Evolutionary conservation across 192 early-diverging fungal species (phyloP), one percentile per base, ranked within the genome.

Genomic region (Rhizophagus sp.): DNA sequence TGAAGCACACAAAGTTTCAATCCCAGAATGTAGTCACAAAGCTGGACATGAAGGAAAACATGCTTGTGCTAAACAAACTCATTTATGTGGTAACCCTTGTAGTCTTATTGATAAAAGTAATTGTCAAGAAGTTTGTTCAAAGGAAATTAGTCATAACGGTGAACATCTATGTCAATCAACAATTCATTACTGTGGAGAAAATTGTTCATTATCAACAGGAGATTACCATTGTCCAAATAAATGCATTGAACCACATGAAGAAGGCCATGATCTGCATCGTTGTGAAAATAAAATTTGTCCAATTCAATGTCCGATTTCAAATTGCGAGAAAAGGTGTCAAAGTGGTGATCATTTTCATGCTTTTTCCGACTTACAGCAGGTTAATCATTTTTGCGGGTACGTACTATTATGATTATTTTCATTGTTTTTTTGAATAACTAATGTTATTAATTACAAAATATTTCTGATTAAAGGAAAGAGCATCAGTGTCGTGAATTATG

Each of bases 401-500:
- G 62, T 77, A 63, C 0, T 62, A 27, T 33, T 74, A 19, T 64
- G 41, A 44, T 30, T 15, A 11, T 3, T 52, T 25, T 44, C 1
- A 10, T 65, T 5, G 19, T 13, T 61, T 33, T 25, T 34, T 19
- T 2, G 2, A 11, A 33, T 15, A 12, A 9, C n/a, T n/a, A n/a
- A 34, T 33, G 11, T 34, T 33, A 27, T 25, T 57, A 33, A 50
- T 13, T 30, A 9, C 44, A 70, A 12, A 30, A 34, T 75, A 62
- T 71, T 74, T 57, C 61, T 4, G 17, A 34, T 61, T 65, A 19
- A 64, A 80, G 79, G 0, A 19, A 78, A 7, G 80, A 78, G 9
- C 80, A 81, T 77, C 75, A 76, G 57, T 81, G 80, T 52, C 34
- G 11, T 15, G 19, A 81, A 41, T 13, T 57, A 17, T 81, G 80